Percentiles rank a stretch among this genome's conserved stretches.
These are phyloP conservation scores for Sphaerobolus stellatus DNA, from an alignment of 1,284 basidiomycete genomes.

Conservation along the genomic window DNA sequence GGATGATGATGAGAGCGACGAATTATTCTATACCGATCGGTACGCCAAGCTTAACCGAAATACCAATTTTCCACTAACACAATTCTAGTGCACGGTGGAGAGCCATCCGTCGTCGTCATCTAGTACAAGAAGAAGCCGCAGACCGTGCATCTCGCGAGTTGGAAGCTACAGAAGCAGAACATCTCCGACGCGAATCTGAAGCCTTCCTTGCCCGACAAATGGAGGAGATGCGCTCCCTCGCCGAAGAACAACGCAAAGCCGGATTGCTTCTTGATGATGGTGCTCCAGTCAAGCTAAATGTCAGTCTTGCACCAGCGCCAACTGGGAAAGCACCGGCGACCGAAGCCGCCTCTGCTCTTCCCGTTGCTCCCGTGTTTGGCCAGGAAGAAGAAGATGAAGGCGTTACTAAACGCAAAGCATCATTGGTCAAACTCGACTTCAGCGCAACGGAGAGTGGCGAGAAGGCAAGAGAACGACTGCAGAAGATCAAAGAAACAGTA, in stretches of 20 bases:
- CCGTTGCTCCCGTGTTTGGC: constrained; percentile 58
- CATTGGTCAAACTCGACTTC: constrained; percentile 84
- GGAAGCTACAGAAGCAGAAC: constrained; percentile 82
- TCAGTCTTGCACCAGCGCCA: constrained; percentile 55
- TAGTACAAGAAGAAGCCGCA: constrained; percentile 72
- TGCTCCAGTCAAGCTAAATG: constrained; percentile 80
- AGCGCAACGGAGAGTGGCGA: constrained; percentile 72
- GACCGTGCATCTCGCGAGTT: constrained; percentile 80
- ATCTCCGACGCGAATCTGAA: constrained; percentile 82
- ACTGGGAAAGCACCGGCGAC: constrained; percentile 44
- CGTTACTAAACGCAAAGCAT: constrained; percentile 75
- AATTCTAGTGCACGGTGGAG: constrained; percentile 69
- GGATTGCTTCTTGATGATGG: constrained; percentile 89
- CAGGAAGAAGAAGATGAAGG: constrained; percentile 74
- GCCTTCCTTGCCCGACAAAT: constrained; percentile 86
- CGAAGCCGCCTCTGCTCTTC: constrained; percentile 14
- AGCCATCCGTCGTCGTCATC: constrained; percentile 58
- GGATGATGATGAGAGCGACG: constrained; percentile 91
- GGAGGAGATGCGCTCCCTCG: constrained; percentile 86
- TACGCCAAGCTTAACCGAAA: constrained; percentile 30
- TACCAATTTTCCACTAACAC: constrained; percentile 2
- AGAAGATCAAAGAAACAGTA: constrained; percentile 69
- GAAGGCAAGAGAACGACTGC: constrained; percentile 73
- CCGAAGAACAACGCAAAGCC: constrained; percentile 82
- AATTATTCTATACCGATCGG: constrained; percentile 84